These are phyloP conservation scores for Didymella keratinophila DNA, from an alignment of 2,329 filamentous ascomycete species.

Conservation along the genomic window DNA sequence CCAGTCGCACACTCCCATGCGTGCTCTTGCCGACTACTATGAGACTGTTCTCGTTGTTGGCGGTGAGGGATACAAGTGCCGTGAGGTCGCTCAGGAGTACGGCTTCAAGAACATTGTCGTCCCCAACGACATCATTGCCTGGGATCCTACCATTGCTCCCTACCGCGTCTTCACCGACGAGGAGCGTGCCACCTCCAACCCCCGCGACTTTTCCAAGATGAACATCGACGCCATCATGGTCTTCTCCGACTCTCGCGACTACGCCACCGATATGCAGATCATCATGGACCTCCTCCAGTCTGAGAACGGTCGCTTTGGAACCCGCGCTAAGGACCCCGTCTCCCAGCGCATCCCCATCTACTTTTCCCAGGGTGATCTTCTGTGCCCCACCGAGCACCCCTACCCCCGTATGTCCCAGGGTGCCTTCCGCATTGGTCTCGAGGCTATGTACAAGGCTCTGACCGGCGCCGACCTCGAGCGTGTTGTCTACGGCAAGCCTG, in stretches of 20 bases:
- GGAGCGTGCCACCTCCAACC: slow-evolving; percentile 71
- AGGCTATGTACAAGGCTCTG: slow-evolving; percentile 75
- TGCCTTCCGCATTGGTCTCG: slow-evolving; percentile 76
- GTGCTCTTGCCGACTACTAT: slow-evolving; percentile 78
- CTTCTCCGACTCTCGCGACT: slow-evolving; percentile 77
- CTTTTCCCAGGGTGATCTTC: slow-evolving; percentile 71
- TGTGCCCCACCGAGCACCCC: slow-evolving; percentile 68
- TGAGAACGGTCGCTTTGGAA: slow-evolving; percentile 71
- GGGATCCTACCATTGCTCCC: slow-evolving; percentile 72
- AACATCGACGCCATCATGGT: slow-evolving; percentile 79
- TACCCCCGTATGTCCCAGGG: slow-evolving; percentile 75
- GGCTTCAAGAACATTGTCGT: slow-evolving; percentile 77
- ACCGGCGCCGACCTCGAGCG: slow-evolving; percentile 76
- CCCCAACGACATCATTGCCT: slow-evolving; percentile 76
- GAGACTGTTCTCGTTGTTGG: slow-evolving; percentile 77
- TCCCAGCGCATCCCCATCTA: slow-evolving; percentile 75
- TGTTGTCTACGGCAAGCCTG: slow-evolving; percentile 79
- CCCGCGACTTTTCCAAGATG: slow-evolving; percentile 74
- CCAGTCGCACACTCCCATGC: slow-evolving; percentile 80
- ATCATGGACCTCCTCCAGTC: slow-evolving; percentile 76
- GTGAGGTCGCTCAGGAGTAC: slow-evolving; percentile 75
- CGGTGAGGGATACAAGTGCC: slow-evolving; percentile 77
- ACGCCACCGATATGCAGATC: slow-evolving; percentile 78
- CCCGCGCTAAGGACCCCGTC: slow-evolving; percentile 70
- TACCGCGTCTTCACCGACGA: slow-evolving; percentile 72